Evolutionary conservation across 2,329 filamentous ascomycete species (phyloP), one percentile per base, ranked within the genome.

Genomic region (Ophiostoma piceae): DNA sequence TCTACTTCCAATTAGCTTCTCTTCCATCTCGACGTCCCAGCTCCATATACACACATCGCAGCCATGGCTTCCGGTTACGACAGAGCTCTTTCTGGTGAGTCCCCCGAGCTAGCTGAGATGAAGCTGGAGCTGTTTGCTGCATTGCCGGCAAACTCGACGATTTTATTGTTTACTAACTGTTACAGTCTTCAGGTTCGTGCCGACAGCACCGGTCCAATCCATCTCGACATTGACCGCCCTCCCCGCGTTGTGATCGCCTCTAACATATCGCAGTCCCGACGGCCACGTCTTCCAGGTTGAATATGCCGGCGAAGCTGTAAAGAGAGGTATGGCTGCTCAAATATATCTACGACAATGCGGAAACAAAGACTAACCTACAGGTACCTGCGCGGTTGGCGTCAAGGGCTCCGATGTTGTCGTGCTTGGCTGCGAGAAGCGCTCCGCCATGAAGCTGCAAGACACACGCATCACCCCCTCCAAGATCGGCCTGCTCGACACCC

Each of bases 211-310:
- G n/a, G 19, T 11, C 16, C 35, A 16, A 8, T 4, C 60, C 16
- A 37, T 64, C 32, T 65, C 62, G 19, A 12, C 35, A 14, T 64
- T 64, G 60, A 64, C 35, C 69, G 14, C 9, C 66, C 54, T 19
- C 2, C 32, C 6, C 19, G 2, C 29, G 19, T 71, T 74, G 43
- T 47, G 64, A 29, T 22, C 29, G 3, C 8, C 32, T 65, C 41
- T 47, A 71, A 68, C 47, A 60, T 47, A 67, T 73, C n/a, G 67
- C 78, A 98, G 94, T 87, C 95, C 95, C 78, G 95, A 99, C 83
- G 95, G 95, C 82, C 95, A 99, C 84, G 95, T 99, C 77, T 99
- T 99, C 84, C 95, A 99, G 83, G 95, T 99, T 78, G 95, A 99
- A 86, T 99, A 99, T 87, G 95, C 95, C 70, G 91, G 96, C 75